Conservation (phyloP, 495 filamentous ascomycete genomes). For the Chaetomidium leptoderma region DNA sequence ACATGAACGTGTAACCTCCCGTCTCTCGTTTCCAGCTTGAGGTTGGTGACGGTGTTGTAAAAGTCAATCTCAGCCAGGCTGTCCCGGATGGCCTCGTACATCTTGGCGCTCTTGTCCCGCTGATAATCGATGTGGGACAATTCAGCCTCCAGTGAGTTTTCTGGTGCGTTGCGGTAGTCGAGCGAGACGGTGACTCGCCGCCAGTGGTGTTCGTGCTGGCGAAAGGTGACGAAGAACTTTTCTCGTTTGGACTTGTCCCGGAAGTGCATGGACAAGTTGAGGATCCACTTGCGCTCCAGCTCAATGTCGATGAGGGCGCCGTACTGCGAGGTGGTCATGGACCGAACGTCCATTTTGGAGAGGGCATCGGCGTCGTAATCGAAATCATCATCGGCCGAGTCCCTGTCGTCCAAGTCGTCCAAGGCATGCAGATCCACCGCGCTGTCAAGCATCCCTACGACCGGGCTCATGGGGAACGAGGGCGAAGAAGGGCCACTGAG, state of each 20-base stretch:
- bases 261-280: slow-evolving; percentile 98
- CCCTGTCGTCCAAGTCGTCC: slow-evolving; percentile 16
- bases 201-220: slow-evolving; percentile 70
- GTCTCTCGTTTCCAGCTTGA: slow-evolving; percentile 87
- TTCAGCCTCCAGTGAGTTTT: slow-evolving; percentile 81
- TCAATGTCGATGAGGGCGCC: slow-evolving; percentile 68
- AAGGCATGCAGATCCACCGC: slow-evolving; percentile 17
- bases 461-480: slow-evolving; percentile 30
- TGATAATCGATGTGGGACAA: slow-evolving; percentile 75
- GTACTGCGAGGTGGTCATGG: slow-evolving; percentile 48
- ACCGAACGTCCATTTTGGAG: slow-evolving; percentile 37
- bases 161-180: slow-evolving; percentile 79
- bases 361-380: slow-evolving; percentile 22
- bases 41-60: slow-evolving; percentile 91
- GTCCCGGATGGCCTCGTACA: slow-evolving; percentile 93
- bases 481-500: slow-evolving; percentile 22
- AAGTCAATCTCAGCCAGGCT: slow-evolving; percentile 89
- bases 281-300: slow-evolving; percentile 85
- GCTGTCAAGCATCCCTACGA: slow-evolving; percentile 27
- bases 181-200: slow-evolving; percentile 87
- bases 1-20: slow-evolving; percentile 93
- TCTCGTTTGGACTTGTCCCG: slow-evolving; percentile 90
- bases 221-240: slow-evolving; percentile 97
- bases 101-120: slow-evolving; percentile 87
- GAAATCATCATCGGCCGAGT: slow-evolving; percentile 13